Conservation (phyloP, 257 asterid species). For the Solanum sparsipilum region DNA sequence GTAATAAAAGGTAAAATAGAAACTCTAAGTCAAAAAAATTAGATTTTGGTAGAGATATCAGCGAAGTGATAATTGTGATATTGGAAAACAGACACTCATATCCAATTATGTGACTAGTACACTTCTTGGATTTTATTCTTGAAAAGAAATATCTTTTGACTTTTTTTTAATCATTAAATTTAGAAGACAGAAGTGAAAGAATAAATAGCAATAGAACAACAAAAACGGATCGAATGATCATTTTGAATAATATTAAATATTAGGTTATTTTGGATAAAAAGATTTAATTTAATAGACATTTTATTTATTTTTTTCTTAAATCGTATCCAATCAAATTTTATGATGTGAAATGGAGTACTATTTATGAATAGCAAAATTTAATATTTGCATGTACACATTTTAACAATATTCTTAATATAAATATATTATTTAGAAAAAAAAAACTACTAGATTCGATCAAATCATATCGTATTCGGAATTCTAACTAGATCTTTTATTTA, state of each 20-base stretch:
- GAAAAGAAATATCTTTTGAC: background rate
- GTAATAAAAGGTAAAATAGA: background rate
- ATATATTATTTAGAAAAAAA: background rate
- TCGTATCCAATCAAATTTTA: background rate
- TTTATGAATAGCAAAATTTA: background rate
- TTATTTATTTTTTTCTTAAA: background rate
- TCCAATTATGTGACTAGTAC: background rate
- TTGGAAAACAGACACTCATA: background rate
- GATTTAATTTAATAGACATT: too few species aligned
- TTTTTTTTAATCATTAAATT: background rate
- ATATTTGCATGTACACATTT: background rate
- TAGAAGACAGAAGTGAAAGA: background rate
- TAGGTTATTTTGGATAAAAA: background rate
- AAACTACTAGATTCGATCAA: background rate
- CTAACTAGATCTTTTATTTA: background rate
- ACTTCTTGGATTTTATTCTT: background rate
- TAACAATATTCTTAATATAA: too few species aligned
- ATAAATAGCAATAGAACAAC: background rate
- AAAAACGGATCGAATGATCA: background rate
- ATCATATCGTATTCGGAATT: background rate
- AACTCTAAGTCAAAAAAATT: background rate
- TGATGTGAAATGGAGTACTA: background rate
- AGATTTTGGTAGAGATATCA: background rate
- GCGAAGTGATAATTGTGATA: background rate
- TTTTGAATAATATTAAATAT: background rate